Percentiles rank a stretch among this genome's conserved stretches.
Conservation (phyloP, 129 eudicot genomes). For the Tagetes erecta region DNA sequence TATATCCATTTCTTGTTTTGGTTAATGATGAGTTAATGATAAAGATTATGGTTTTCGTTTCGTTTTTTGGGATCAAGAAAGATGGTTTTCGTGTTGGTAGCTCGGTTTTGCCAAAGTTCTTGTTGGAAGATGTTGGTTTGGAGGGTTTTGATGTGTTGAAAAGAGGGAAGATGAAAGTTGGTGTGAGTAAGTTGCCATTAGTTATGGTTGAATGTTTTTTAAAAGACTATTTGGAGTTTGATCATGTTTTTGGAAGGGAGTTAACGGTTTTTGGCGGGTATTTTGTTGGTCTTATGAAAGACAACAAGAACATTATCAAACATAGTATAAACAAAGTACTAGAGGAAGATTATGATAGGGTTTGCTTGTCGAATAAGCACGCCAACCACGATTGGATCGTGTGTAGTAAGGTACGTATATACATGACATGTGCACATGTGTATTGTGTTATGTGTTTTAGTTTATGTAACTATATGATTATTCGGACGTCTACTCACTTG, state of each 20-base stretch:
- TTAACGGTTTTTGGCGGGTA: constrained; percentile 47
- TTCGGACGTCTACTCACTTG: neutral
- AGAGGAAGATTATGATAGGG: constrained; percentile 20
- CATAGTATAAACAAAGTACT: constrained; percentile 16
- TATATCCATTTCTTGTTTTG: constrained; percentile 43
- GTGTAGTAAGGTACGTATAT: constrained; percentile 49
- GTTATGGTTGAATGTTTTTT: constrained; percentile 80
- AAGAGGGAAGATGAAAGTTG: constrained; percentile 50
- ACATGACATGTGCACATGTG: neutral
- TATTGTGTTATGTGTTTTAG: neutral
- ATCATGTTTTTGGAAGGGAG: constrained; percentile 63
- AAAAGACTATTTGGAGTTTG: constrained; percentile 64
- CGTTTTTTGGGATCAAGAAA: constrained; percentile 60
- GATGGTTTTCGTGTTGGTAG: constrained; percentile 48
- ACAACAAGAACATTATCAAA: constrained; percentile 28
- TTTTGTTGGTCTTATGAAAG: constrained; percentile 59
- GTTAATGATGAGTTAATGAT: constrained; percentile 26
- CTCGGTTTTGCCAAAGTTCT: constrained; percentile 61
- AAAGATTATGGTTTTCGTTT: constrained; percentile 53
- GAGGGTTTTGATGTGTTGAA: constrained; percentile 55
- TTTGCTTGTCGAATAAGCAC: constrained; percentile 35
- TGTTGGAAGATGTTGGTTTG: constrained; percentile 64
- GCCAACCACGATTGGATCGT: constrained; percentile 29
- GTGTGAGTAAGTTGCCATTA: constrained; percentile 62
- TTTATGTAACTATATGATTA: neutral